phyloP scores from a whole-genome alignment of 768 basidiomycete genomes.

The Tulasnella sp. region DNA sequence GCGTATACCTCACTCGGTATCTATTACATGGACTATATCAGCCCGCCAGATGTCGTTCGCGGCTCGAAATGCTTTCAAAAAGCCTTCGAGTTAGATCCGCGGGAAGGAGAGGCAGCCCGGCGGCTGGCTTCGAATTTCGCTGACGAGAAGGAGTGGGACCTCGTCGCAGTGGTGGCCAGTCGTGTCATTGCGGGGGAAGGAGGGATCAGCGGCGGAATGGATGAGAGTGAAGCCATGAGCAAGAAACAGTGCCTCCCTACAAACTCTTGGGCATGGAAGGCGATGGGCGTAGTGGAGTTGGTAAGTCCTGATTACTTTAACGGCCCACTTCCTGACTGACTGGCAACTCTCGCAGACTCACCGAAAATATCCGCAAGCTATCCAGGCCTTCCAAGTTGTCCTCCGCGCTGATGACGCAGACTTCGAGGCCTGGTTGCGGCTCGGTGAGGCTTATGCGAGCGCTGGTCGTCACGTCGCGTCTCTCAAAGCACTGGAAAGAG shows the following conservation, averaged over 20 bases:
- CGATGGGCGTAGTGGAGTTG: conserved; percentile 80
- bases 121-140: conserved; percentile 83
- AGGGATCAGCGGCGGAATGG: conserved; percentile 35
- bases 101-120: conserved; percentile 75
- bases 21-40: conserved; percentile 63
- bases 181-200: conserved; percentile 92
- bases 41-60: conserved; percentile 68
- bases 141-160: conserved; percentile 87
- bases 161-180: conserved; percentile 88
- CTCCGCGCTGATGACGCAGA: conserved; percentile 70
- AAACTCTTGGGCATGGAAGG: conserved; percentile 98
- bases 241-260: conserved; percentile 49
- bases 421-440: conserved; percentile 71
- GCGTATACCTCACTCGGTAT: conserved; percentile 89
- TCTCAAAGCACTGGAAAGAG: conserved; percentile 70
- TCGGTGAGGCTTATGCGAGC: conserved; percentile 84
- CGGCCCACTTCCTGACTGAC: neutral
- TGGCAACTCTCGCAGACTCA: conserved; percentile 38
- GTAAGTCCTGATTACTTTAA: conserved; percentile 36
- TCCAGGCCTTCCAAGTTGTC: conserved; percentile 76
- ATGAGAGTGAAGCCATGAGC: neutral
- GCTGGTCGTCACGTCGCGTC: conserved; percentile 84
- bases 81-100: conserved; percentile 90
- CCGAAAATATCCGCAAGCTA: conserved; percentile 58
- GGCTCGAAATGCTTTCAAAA: conserved; percentile 96